These are phyloP conservation scores for Aspergillus pseudoglaucus DNA, from an alignment of 2,329 filamentous ascomycete genomes.

Conservation along the genomic window DNA sequence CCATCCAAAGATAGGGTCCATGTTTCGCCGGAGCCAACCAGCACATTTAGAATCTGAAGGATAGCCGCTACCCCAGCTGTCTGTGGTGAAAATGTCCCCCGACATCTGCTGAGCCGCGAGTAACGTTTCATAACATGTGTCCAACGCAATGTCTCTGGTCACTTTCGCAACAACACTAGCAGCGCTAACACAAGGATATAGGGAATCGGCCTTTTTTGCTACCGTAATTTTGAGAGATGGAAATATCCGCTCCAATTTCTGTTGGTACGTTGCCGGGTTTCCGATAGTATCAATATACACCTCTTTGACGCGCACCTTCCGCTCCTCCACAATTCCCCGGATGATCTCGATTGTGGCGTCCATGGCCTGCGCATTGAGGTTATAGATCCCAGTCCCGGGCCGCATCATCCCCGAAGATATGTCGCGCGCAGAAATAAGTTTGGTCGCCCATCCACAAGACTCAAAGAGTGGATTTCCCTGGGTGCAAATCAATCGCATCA, in stretches of 20 bases:
- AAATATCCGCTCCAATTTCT: slow-evolving; percentile 74
- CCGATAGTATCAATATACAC: slow-evolving; percentile 96
- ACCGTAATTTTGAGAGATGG: slow-evolving; percentile 69
- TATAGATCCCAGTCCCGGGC: slow-evolving; percentile 55
- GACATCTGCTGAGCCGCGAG: slow-evolving; percentile 19
- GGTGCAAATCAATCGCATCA: slow-evolving; percentile 68
- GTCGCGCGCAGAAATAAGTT: slow-evolving; percentile 73
- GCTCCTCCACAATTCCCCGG: slow-evolving; percentile 61
- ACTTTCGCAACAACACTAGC: slow-evolving; percentile 95
- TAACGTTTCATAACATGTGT: slow-evolving; percentile 63
- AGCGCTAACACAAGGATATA: slow-evolving; percentile 89
- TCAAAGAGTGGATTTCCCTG: slow-evolving; percentile 50
- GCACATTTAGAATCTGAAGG: slow-evolving; percentile 79
- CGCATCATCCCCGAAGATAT: slow-evolving; percentile 74
- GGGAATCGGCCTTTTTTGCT: slow-evolving; percentile 83
- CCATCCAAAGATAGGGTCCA: slow-evolving; percentile 95
- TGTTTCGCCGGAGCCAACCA: slow-evolving; percentile 73
- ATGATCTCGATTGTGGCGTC: slow-evolving; percentile 84
- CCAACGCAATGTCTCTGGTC: slow-evolving; percentile 81
- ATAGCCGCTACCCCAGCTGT: slow-evolving; percentile 85
- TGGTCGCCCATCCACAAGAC: slow-evolving; percentile 76
- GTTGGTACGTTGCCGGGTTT: slow-evolving; percentile 74
- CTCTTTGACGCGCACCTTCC: slow-evolving; percentile 73
- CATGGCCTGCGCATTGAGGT: slow-evolving; percentile 93
- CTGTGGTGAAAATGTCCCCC: slow-evolving; percentile 24